Percentiles rank a stretch among this genome's conserved stretches.
Conservation (phyloP, 148 eudicot species). For the Vaccinium vitisidaea region DNA sequence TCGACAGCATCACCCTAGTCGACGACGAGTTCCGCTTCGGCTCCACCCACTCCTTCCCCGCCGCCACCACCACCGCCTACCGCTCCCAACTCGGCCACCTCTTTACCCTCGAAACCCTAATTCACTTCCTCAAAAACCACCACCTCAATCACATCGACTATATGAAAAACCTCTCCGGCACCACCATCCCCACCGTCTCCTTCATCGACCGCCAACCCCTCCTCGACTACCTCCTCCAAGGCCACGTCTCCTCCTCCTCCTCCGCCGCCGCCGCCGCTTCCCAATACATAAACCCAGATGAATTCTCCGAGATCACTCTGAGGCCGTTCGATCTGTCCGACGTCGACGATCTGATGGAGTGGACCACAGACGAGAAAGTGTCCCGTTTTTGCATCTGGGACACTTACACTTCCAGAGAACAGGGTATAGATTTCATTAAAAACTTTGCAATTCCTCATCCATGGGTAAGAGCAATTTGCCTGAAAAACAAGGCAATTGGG, state of each 20-base stretch:
- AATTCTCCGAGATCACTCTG: slow-evolving; percentile 26
- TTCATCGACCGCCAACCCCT: slow-evolving; percentile 76
- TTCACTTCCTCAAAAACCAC: slow-evolving; percentile 65
- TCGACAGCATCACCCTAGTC: slow-evolving; percentile 50
- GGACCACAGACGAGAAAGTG: slow-evolving; percentile 40
- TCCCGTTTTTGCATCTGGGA: slow-evolving; percentile 29
- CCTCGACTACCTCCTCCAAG: slow-evolving; percentile 66
- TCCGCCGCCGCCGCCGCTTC: slow-evolving; percentile 25
- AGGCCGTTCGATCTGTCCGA: slow-evolving; percentile 29
- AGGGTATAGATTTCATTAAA: slow-evolving; percentile 23
- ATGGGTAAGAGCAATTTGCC: slow-evolving; percentile 40
- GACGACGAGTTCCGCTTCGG: slow-evolving; percentile 66
- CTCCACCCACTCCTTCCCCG: slow-evolving; percentile 57
- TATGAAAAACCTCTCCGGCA: slow-evolving; percentile 46
- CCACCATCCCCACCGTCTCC: slow-evolving; percentile 53
- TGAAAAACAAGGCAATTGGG: slow-evolving; percentile 24
- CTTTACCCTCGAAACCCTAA: slow-evolving; percentile 87
- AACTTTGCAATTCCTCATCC: slow-evolving; percentile 33
- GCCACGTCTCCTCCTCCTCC: slow-evolving; percentile 60
- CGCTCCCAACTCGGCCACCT: slow-evolving; percentile 65
- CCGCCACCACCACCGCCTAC: slow-evolving; percentile 60
- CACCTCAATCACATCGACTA: slow-evolving; percentile 68
- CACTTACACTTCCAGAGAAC: slow-evolving; percentile 28
- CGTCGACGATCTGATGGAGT: slow-evolving; percentile 37
- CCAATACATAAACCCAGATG: slow-evolving; percentile 25